Evolutionary conservation across 352 stramenopile genomes (phyloP), one percentile per base, ranked within the genome.

Genomic region (Pythium aphanidermatum): DNA sequence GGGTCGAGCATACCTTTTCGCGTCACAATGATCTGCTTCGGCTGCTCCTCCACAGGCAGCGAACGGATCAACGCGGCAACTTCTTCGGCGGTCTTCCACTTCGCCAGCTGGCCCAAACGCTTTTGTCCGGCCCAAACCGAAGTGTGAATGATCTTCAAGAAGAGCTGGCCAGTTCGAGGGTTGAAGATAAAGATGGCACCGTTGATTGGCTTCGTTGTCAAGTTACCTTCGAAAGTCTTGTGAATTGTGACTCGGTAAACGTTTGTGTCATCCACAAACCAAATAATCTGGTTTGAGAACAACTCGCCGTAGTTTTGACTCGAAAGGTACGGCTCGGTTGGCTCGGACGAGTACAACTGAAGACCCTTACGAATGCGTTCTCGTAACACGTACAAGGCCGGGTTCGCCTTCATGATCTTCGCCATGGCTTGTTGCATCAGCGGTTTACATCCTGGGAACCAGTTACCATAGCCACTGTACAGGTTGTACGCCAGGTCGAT

Each of bases 131-230:
- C 96, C 97, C 97, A 99, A 45, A 99, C 96, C 44, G 89, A 98
- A 16, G 97, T 99, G 80, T 99, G 97, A 51, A 99, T 99, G 51
- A 99, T 99, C 78, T 99, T 99, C 16, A 99, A 70, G 74, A 99
- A 99, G 14, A 99, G 74, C 62, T 99, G 96, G 26, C 97, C 97
- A 11, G 96, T 99, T 14, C 97, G 78, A 39, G 97, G 97, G 62
- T 99, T 99, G 69, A 99, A 99, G 57, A 99, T 99, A 68, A 99
- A 99, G 58, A 99, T 99, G 26, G 96, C 97, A 44, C 97, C 97
- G 74, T 99, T 99, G 76, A 99, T 99, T 23, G 97, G 96, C 73
- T 99, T 99, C 11, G 96, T 99, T 32, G 95, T 98, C 54, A 98
- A 72, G 74, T 99, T 99, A 34, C 96, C 96, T 63, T 99, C 96